Evolutionary conservation across 2,329 filamentous ascomycete species (phyloP).

Genomic region (Pseudocercospora fijiensis): DNA sequence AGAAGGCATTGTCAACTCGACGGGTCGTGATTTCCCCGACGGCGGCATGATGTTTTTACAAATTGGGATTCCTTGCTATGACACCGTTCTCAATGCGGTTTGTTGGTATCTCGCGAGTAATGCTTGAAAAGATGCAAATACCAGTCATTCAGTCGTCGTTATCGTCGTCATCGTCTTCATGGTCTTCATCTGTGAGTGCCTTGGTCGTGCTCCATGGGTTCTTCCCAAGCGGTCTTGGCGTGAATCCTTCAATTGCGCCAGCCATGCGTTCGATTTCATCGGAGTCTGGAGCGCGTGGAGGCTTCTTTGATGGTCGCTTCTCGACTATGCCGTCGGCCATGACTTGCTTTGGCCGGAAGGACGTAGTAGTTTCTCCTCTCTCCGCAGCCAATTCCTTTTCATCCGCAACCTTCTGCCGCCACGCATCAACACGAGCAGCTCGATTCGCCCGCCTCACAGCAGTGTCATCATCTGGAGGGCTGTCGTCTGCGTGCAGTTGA

Average conservation of each 20-base stretch:
- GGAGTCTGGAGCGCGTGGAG: conserved; percentile 13
- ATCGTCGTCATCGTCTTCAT: conserved; percentile 16
- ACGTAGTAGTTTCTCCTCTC: conserved; percentile 42
- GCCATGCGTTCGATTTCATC: conserved; percentile 11
- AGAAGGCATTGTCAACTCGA: too few species aligned
- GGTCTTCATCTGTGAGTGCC: conserved; percentile 7
- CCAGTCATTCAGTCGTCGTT: conserved; percentile 8
- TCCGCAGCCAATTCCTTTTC: conserved; percentile 45
- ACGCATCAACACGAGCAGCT: conserved; percentile 28
- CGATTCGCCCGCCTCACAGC: conserved; percentile 35
- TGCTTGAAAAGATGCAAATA: not conserved
- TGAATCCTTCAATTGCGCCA: conserved; percentile 35
- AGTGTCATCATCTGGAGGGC: conserved; percentile 22
- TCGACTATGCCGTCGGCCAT: conserved; percentile 38
- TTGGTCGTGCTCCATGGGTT: conserved; percentile 3
- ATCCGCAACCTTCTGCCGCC: conserved; percentile 36
- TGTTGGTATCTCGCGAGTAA: too few species aligned
- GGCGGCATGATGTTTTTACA: too few species aligned
- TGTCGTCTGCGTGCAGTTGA: conserved; percentile 42
- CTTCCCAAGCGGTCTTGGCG: conserved; percentile 26
- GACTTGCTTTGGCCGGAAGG: conserved; percentile 35
- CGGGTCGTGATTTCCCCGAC: too few species aligned
- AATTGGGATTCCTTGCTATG: too few species aligned
- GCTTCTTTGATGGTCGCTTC: conserved; percentile 29
- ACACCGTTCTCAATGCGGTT: too few species aligned